These are phyloP conservation scores for Boletus tylopilopsis DNA, from an alignment of 768 basidiomycete species.

Conservation along the genomic window DNA sequence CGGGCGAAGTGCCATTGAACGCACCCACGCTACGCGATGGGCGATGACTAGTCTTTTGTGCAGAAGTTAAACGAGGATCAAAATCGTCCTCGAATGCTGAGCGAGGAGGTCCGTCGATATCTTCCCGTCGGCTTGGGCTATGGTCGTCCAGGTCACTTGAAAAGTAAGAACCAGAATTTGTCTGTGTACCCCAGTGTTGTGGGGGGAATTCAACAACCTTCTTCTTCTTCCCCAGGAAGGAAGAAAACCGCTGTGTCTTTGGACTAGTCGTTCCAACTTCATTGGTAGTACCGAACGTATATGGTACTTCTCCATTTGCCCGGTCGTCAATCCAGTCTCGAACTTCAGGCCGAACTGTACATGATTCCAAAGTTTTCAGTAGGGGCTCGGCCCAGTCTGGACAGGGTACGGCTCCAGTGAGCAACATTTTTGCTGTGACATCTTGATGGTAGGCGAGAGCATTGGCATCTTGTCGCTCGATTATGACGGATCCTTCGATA, in stretches of 20 bases:
- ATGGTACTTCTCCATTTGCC: constrained; percentile 36
- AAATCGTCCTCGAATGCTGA: constrained; percentile 41
- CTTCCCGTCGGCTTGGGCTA: constrained; percentile 28
- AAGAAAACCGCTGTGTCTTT: constrained; percentile 29
- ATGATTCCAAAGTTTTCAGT: constrained; percentile 67
- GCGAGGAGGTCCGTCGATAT: constrained; percentile 17
- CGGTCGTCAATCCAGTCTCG: constrained; percentile 65
- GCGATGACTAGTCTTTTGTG: constrained; percentile 26
- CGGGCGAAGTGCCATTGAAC: constrained; percentile 1
- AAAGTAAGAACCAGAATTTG: constrained; percentile 57
- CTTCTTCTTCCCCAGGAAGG: constrained; percentile 41
- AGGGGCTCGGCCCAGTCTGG: constrained; percentile 80
- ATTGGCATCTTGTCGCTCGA: constrained; percentile 94
- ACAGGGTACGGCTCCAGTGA: constrained; percentile 69
- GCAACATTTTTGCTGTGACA: constrained; percentile 74
- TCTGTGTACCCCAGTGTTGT: constrained; percentile 51
- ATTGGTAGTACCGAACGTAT: constrained; percentile 46
- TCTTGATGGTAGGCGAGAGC: constrained; percentile 70
- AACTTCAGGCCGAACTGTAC: constrained; percentile 66
- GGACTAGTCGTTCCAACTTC: constrained; percentile 30
- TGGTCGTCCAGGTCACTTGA: constrained; percentile 23
- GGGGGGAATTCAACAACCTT: constrained; percentile 58
- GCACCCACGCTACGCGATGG: constrained; percentile 17
- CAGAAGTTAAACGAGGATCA: constrained; percentile 40
- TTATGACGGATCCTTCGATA: constrained; percentile 83